Evolutionary conservation across 768 basidiomycete species (phyloP), one percentile per base, ranked within the genome.

Genomic region (Collybiopsis luxurians): DNA sequence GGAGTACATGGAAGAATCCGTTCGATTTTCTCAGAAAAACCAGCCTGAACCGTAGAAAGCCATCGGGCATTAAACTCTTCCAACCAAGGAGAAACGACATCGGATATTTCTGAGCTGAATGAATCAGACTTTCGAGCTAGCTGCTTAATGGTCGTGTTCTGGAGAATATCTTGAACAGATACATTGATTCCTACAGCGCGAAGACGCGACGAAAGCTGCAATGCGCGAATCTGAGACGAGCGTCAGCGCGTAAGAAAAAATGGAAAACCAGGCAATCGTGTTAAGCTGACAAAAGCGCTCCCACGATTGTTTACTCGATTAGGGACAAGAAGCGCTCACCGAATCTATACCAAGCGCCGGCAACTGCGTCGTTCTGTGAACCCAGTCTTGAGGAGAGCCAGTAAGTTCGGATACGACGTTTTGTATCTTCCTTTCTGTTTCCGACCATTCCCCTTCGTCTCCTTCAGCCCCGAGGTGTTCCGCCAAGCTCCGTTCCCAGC

Each of bases 1-100:
- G 55, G 55, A 38, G 55, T 56, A 38, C 55, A 56, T 19, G 55
- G 55, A 21, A 56, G 55, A 47, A 56, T 46, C 10, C 34, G 55
- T 30, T 56, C 30, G 17, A 56, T 24, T 19, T 27, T 48, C 2
- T 56, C 27, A 24, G n/a, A 9, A 7, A 39, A 56, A n/a, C 19
- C 28, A 24, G 26, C 9, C 23, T 45, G 43, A 47, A 55, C 31
- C 30, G 15, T 19, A 36, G 55, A 26, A 31, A n/a, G 21, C 55
- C 55, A 56, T 15, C 30, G 19, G 5, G 55, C 24, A 30, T 34
- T 19, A 26, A 56, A 56, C n/a, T 28, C 46, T 19, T 56, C 4
- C 12, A 56, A 46, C 34, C 6, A 38, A 13, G 28, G 27, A 7
- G 55, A 56, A 17, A 56, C n/a, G 27, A 34, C 4, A 40, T 17